These are phyloP conservation scores for Hirsutella minnesotensis DNA, from an alignment of 2,329 filamentous ascomycete genomes.

Conservation along the genomic window DNA sequence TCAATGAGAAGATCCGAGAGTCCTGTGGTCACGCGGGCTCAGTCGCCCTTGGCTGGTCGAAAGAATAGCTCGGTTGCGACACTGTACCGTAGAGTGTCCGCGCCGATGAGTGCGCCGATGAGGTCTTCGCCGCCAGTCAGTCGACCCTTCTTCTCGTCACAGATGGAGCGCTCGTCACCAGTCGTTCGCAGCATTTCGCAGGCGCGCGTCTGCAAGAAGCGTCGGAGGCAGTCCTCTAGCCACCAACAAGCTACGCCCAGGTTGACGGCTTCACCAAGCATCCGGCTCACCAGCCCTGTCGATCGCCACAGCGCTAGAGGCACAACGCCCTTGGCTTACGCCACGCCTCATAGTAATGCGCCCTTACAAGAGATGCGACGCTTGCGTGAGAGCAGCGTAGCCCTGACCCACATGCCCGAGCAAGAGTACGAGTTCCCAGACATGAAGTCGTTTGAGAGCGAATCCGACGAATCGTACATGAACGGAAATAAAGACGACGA, in stretches of 20 bases:
- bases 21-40: constrained; percentile 21
- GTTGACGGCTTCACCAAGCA: constrained; percentile 38
- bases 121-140: constrained; percentile 24
- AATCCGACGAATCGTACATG: constrained; percentile 21
- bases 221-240: constrained; percentile 47
- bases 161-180: constrained; percentile 22
- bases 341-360: constrained; percentile 60
- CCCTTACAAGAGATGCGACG: constrained; percentile 30
- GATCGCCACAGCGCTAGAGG: constrained; percentile 17
- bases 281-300: constrained; percentile 21
- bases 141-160: constrained; percentile 34
- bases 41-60: constrained; percentile 27
- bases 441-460: constrained; percentile 21
- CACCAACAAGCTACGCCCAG: constrained; percentile 41
- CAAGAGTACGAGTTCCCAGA: constrained; percentile 24
- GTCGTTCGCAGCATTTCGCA: constrained; percentile 13
- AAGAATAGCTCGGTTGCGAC: constrained; percentile 32
- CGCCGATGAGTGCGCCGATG: constrained; percentile 30
- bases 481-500: constrained; percentile 14
- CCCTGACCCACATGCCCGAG: constrained; percentile 19
- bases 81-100: constrained; percentile 38
- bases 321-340: constrained; percentile 57
- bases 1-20: constrained; percentile 18
- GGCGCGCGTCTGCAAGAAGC: constrained; percentile 30
- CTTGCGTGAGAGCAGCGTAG: constrained; percentile 15